These are phyloP conservation scores for Mallotus repandus DNA, from an alignment of 441 rosid species.

Conservation along the genomic window DNA sequence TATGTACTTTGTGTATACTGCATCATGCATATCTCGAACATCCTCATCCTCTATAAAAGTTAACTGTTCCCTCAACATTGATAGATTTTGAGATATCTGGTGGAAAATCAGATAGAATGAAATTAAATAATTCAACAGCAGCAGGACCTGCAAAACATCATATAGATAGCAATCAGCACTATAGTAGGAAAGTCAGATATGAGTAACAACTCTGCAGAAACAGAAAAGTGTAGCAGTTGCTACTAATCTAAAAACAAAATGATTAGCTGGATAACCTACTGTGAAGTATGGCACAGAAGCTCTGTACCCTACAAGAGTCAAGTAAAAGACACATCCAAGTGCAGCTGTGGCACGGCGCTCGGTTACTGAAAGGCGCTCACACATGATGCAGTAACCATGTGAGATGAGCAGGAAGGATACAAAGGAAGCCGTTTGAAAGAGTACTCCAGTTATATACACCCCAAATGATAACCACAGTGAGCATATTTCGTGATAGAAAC, in stretches of 20 bases:
- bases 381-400: slow-evolving; percentile 85
- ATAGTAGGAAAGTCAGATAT: slow-evolving; percentile 10
- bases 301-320: slow-evolving; percentile 84
- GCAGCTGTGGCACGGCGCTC: slow-evolving; percentile 87
- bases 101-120: slow-evolving; percentile 79
- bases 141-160: slow-evolving; percentile 51
- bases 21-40: slow-evolving; percentile 78
- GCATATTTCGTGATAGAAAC: slow-evolving; percentile 74
- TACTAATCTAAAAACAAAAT: not conserved
- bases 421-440: slow-evolving; percentile 85
- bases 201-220: slow-evolving; percentile 7
- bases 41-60: slow-evolving; percentile 76
- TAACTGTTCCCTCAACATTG: slow-evolving; percentile 63
- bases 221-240: not conserved
- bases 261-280: slow-evolving; percentile 39
- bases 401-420: slow-evolving; percentile 88
- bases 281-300: slow-evolving; percentile 91
- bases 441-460: slow-evolving; percentile 87
- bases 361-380: slow-evolving; percentile 68
- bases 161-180: slow-evolving; percentile 11
- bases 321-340: slow-evolving; percentile 73
- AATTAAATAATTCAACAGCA: slow-evolving; percentile 69
- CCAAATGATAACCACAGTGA: slow-evolving; percentile 96
- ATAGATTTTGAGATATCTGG: slow-evolving; percentile 72
- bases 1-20: slow-evolving; percentile 64